Percentiles rank a stretch among this genome's conserved stretches.
These are phyloP conservation scores for Amoebophrya sp. DNA, from an alignment of 169 alveolate species.

Conservation along the genomic window DNA sequence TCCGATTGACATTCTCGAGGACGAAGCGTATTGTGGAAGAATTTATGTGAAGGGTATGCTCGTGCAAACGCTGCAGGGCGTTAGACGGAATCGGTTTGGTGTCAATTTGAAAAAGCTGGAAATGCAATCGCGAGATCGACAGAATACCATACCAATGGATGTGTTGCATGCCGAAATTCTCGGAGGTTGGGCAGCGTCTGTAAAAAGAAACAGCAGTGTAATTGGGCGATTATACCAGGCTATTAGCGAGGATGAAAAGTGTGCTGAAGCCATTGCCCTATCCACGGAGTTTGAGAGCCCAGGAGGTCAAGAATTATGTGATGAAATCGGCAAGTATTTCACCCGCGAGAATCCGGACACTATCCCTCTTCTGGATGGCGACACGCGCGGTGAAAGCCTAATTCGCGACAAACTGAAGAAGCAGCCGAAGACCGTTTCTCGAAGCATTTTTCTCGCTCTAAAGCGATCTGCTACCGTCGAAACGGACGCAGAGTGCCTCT, in stretches of 20 bases:
- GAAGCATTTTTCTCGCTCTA: not conserved
- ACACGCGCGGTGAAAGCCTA: not conserved
- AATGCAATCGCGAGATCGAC: not conserved
- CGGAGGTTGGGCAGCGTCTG: not conserved
- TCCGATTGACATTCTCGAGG: not conserved
- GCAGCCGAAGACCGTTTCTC: not conserved
- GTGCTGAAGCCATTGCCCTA: not conserved
- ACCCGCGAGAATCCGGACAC: not conserved
- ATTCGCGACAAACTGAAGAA: not conserved
- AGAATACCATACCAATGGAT: not conserved
- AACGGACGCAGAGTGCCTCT: not conserved
- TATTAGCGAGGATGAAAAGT: not conserved
- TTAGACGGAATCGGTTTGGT: not conserved
- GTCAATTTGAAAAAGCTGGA: not conserved
- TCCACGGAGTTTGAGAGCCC: not conserved
- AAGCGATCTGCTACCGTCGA: not conserved
- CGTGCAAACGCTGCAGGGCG: not conserved
- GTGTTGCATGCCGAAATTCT: not conserved
- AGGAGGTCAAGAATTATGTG: not conserved
- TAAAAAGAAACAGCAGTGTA: not conserved
- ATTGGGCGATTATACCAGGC: not conserved
- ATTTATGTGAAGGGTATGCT: slow-evolving; percentile 1
- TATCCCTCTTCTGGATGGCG: not conserved
- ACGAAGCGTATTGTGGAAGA: not conserved
- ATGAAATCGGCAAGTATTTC: not conserved